Percentiles rank a stretch among this genome's conserved stretches.
Evolutionary conservation across 2,329 filamentous ascomycete genomes (phyloP).

Genomic region (Apiospora rasikravindrae): DNA sequence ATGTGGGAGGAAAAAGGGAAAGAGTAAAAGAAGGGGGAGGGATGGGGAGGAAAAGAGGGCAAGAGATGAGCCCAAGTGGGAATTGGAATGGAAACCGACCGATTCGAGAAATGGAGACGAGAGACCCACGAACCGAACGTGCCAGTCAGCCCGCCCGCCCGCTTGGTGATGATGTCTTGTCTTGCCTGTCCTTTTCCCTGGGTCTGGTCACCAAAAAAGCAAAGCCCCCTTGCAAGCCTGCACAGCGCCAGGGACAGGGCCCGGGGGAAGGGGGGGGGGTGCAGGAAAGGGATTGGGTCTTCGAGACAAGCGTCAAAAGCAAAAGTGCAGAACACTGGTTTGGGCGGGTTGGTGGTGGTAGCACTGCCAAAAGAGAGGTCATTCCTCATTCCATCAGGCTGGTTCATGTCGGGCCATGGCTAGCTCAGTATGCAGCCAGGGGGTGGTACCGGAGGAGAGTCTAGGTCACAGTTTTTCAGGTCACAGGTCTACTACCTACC

Average conservation of each 20-base stretch:
- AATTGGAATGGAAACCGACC: slow-evolving; percentile 16
- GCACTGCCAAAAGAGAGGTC: slow-evolving; percentile 1
- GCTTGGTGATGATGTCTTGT: slow-evolving; percentile 8
- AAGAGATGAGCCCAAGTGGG: slow-evolving; percentile 16
- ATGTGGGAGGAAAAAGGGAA: slow-evolving; percentile 20
- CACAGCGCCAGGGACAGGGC: slow-evolving; percentile 1
- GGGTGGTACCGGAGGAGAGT: background rate
- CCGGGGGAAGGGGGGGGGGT: background rate
- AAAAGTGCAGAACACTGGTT: background rate
- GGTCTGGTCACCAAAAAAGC: slow-evolving; percentile 9
- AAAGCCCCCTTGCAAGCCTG: slow-evolving; percentile 2
- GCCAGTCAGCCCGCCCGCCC: slow-evolving; percentile 12
- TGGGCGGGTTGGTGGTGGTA: background rate
- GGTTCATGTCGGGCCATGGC: slow-evolving; percentile 12
- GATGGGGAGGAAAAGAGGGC: slow-evolving; percentile 15
- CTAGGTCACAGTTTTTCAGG: slow-evolving; percentile 1
- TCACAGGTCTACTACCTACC: slow-evolving; percentile 4
- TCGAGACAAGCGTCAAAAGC: slow-evolving; percentile 10
- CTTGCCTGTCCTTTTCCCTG: slow-evolving; percentile 11
- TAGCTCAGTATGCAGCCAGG: slow-evolving; percentile 13
- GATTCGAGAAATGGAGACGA: slow-evolving; percentile 16
- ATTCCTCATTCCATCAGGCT: slow-evolving; percentile 13
- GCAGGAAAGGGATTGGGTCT: slow-evolving; percentile 2
- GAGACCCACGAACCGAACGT: slow-evolving; percentile 17
- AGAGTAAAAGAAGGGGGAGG: slow-evolving; percentile 5